A percentile compares a stretch with the other conserved stretches of the same genome.
Evolutionary conservation across 2,329 filamentous ascomycete species (phyloP).

Genomic region (Ophiocordyceps camponoti-leonardi): DNA sequence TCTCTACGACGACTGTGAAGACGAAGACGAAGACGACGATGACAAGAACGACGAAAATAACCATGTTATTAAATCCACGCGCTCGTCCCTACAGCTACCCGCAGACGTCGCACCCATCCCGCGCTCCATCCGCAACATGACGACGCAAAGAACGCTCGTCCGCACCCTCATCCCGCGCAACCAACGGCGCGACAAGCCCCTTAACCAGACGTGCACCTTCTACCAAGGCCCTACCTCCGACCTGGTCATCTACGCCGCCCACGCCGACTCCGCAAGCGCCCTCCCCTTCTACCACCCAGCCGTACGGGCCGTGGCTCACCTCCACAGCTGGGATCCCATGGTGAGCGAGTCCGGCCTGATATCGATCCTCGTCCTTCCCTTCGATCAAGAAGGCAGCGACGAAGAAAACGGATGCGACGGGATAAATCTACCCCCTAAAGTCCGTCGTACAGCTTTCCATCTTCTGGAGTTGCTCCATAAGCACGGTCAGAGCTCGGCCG

Average conservation of each 20-base stretch:
- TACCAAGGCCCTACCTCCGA: slow-evolving; percentile 23
- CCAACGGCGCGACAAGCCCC: slow-evolving; percentile 50
- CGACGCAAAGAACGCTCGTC: slow-evolving; percentile 47
- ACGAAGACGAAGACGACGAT: neutral
- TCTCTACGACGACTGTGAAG: slow-evolving; percentile 21
- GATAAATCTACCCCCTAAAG: slow-evolving; percentile 18
- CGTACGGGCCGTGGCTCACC: slow-evolving; percentile 56
- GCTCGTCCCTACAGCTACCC: no score
- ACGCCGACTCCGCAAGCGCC: slow-evolving; percentile 39
- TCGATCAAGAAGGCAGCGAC: slow-evolving; percentile 16
- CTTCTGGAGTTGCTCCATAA: slow-evolving; percentile 55
- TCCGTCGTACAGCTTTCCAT: slow-evolving; percentile 50
- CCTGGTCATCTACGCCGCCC: slow-evolving; percentile 60
- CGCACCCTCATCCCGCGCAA: slow-evolving; percentile 72
- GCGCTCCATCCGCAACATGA: slow-evolving; percentile 9
- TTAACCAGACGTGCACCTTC: slow-evolving; percentile 73
- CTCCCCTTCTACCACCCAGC: slow-evolving; percentile 82
- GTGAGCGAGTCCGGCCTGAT: slow-evolving; percentile 27
- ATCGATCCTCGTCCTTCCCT: slow-evolving; percentile 44
- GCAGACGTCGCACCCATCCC: slow-evolving; percentile 1
- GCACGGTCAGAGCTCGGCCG: slow-evolving; percentile 47
- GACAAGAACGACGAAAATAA: no score
- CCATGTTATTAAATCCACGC: no score
- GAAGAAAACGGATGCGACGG: slow-evolving; percentile 6
- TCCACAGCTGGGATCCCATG: slow-evolving; percentile 45